A percentile compares a stretch with the other conserved stretches of the same genome.
phyloP scores from a whole-genome alignment of 345 rosid species.

The Citrus sinensis region DVS_A1.0 CM039169.1:1785001-1785500 shows the following conservation, averaged over 20 bases:
- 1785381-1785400: not conserved
- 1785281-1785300: no score
- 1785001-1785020: constrained; percentile 2
- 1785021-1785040: not conserved
- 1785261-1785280: not conserved
- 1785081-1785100: not conserved
- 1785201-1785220: not conserved
- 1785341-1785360: no score
- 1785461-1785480: not conserved
- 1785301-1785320: not conserved
- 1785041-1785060: not conserved
- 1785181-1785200: not conserved
- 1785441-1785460: not conserved
- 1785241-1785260: not conserved
- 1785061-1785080: not conserved
- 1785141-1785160: not conserved
- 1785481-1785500: not conserved
- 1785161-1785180: not conserved
- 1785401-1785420: no score
- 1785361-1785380: not conserved
- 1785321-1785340: not conserved
- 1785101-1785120: not conserved
- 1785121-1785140: not conserved
- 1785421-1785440: not conserved
- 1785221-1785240: not conserved